Evolutionary conservation across 108 stramenopile species (phyloP), one percentile per base, ranked within the genome.

Genomic region (Cyclotella kingstonii): DNA sequence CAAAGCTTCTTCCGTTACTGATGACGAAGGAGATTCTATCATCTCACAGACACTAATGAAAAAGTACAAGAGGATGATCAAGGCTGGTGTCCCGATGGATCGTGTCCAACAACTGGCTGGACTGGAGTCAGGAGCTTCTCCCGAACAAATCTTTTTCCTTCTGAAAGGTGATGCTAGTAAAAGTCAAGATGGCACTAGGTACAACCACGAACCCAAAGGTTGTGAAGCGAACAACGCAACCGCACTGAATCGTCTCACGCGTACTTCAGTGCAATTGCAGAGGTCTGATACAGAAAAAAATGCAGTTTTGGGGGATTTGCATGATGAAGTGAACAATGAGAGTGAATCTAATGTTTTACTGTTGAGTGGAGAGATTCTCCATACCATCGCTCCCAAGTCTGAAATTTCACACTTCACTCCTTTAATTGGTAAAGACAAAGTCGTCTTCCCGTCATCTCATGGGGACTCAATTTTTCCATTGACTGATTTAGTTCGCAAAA

Each of bases 31-130:
- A 23, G 22, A 18, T 12, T 43, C 3, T 18, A 18, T 17, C 15
- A 68, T 71, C 29, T 66, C 77, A 14, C 60, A 55, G 27, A 66
- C 70, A 38, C 47, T 82, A 22, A 19, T 80, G n/a, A 78, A 80
- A 33, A 83, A 83, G 66, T 83, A 83, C 72, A 77, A 58, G 27
- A 34, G 67, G 25, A 79, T 79, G 78, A 28, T 61, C 33, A 79
- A 74, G 66, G 56, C 28, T 18, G 72, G 72, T 18, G 25, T 79
- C 12, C 54, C 72, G 9, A 56, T 74, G 53, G 60, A 64, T 63
- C 55, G 54, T 12, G 60, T 79, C 31, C 54, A 74, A 22, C 72
- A 73, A 40, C 22, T 79, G 60, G 78, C 78, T 33, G 31, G 9
- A 6, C 30, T 69, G 10, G 78, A 79, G 33, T 33, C 48, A 6